Evolutionary conservation across 2,329 filamentous ascomycete genomes (phyloP), one percentile per base, ranked within the genome.

Genomic region (Sarocladium kiliense): DNA sequence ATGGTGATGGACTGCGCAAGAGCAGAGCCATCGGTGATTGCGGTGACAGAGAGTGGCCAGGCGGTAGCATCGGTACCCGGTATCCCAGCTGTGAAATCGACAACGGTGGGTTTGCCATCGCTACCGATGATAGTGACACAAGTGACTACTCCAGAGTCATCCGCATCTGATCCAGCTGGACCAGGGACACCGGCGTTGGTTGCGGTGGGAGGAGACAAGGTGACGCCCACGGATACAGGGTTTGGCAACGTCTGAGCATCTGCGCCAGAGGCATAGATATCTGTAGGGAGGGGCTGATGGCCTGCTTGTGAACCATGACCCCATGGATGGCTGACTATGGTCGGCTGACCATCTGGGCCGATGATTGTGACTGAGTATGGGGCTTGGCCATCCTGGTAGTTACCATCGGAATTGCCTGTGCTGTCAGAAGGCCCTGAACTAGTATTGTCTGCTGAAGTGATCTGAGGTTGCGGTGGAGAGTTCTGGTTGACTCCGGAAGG

Each of bases 101-200:
- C n/a, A 25, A 56, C 36, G n/a, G 54, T 56, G n/a, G 54, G 45
- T 23, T 34, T 56, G n/a, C 54, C 53, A 36, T 55, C 53, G 18
- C 12, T 26, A 9, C 53, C 53, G n/a, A 45, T 34, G 30, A 55
- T 37, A 14, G 53, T 55, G 4, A 51, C 19, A 16, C 47, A 51
- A 51, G 47, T 51, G 27, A 36, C 16, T 10, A 36, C 47, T 7
- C 47, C 47, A 19, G 47, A 51, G n/a, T 36, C 47, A 36, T 21
- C 47, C 34, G 27, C 5, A 16, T 23, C 19, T 5, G 30, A 10
- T 12, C 19, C 21, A 10, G 14, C 44, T 18, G 44, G 7, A 36
- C 18, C 19, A 21, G 47, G n/a, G 21, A 3, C 44, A 4, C 44
- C 44, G 6, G 23, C 27, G 21, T 36, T 36, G 47, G 47, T 21